These are phyloP conservation scores for Nasturtium officinale DNA, from an alignment of 345 rosid genomes.

Conservation along the genomic window DNA sequence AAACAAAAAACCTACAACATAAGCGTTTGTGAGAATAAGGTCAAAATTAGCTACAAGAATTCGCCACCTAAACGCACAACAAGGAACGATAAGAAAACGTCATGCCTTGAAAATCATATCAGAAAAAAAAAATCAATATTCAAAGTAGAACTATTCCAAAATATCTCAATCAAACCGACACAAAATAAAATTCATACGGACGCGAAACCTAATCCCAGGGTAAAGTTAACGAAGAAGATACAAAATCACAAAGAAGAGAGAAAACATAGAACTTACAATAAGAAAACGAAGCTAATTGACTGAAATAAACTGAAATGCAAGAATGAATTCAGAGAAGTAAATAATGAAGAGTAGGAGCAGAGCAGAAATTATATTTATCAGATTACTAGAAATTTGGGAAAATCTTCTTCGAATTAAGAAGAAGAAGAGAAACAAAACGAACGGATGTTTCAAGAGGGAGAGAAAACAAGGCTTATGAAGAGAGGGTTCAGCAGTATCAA, in stretches of 20 bases:
- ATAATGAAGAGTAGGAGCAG: neutral
- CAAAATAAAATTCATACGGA: neutral
- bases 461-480: constrained; percentile 12
- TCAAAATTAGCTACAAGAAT: neutral
- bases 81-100: constrained; percentile 22
- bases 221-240: neutral
- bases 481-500: constrained; percentile 18
- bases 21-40: constrained; percentile 10
- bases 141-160: neutral
- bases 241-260: too few species aligned
- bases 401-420: constrained; percentile 42
- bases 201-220: neutral
- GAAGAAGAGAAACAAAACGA: neutral
- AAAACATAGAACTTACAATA: neutral
- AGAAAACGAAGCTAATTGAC: neutral
- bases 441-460: neutral
- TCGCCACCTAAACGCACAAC: neutral
- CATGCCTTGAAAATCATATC: neutral
- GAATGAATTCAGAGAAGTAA: neutral
- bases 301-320: neutral
- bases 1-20: neutral
- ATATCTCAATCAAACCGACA: neutral
- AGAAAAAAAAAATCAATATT: neutral
- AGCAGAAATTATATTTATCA: neutral
- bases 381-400: constrained; percentile 45